A percentile compares a stretch with the other conserved stretches of the same genome.
Conservation (phyloP, 1,284 basidiomycete genomes). For the Moniliophthora roreri region DNA sequence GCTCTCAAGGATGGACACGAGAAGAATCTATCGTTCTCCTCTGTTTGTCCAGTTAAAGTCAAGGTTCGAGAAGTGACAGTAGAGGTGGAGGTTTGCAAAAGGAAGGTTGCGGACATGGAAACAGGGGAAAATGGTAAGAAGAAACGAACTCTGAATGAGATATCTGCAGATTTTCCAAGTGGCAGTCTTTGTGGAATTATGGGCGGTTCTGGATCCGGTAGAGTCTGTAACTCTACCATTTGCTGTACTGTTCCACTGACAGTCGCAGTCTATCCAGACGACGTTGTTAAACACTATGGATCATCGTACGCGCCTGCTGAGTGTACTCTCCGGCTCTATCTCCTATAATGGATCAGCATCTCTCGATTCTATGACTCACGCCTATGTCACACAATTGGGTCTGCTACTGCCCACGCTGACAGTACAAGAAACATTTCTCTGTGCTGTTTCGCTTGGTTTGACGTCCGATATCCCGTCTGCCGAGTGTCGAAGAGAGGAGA, state of each 20-base stretch:
- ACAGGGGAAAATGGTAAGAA: neutral
- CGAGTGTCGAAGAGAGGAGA: conserved; percentile 45
- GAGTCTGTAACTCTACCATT: neutral
- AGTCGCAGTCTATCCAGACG: conserved; percentile 1
- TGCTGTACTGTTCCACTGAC: neutral
- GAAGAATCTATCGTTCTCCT: conserved; percentile 7
- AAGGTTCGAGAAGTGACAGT: conserved; percentile 7
- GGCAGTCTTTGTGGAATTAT: conserved; percentile 10
- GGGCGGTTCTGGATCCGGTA: conserved; percentile 14
- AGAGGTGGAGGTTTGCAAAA: neutral
- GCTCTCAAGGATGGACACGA: conserved; percentile 5
- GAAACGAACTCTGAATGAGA: conserved; percentile 8
- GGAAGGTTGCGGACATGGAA: neutral
- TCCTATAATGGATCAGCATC: conserved; percentile 7
- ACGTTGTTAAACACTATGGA: conserved; percentile 10
- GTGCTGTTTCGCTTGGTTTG: conserved; percentile 45
- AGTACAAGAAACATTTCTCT: conserved; percentile 50
- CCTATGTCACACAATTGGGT: conserved; percentile 13
- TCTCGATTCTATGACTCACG: conserved; percentile 7
- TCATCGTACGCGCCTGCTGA: conserved; percentile 1
- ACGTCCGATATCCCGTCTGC: conserved; percentile 34
- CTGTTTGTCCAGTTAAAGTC: conserved; percentile 8
- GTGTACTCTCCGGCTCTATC: conserved; percentile 6
- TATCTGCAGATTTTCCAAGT: conserved; percentile 12
- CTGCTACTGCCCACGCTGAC: conserved; percentile 9